These are phyloP conservation scores for Cladophialophora bantiana DNA, from an alignment of 2,329 filamentous ascomycete species.

Conservation along the genomic window DNA sequence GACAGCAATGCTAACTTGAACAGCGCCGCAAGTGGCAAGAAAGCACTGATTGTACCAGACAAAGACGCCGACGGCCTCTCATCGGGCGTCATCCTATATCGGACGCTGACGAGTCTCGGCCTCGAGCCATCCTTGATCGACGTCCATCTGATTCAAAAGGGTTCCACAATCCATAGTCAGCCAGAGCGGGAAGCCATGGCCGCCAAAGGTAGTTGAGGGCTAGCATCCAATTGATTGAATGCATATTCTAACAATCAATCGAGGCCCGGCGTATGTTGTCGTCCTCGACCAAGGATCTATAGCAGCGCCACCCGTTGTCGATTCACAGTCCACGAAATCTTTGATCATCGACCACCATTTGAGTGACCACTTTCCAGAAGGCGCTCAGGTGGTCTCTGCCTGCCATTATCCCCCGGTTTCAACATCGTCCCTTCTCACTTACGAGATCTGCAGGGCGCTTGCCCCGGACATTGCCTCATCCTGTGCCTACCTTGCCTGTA, in stretches of 20 bases:
- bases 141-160: slow-evolving; percentile 67
- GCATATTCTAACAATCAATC: not conserved
- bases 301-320: slow-evolving; percentile 61
- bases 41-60: slow-evolving; percentile 69
- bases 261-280: slow-evolving; percentile 64
- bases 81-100: slow-evolving; percentile 68
- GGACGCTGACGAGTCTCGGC: slow-evolving; percentile 66
- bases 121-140: slow-evolving; percentile 61
- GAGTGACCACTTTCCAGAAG: slow-evolving; percentile 65
- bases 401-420: slow-evolving; percentile 70
- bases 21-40: slow-evolving; percentile 60
- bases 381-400: slow-evolving; percentile 64
- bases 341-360: slow-evolving; percentile 72
- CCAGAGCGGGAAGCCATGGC: slow-evolving; percentile 61
- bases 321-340: slow-evolving; percentile 55
- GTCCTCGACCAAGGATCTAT: slow-evolving; percentile 71
- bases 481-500: slow-evolving; percentile 68
- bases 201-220: slow-evolving; percentile 40
- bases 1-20: slow-evolving; percentile 15
- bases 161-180: slow-evolving; percentile 64
- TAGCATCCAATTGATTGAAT: not conserved
- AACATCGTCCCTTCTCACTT: slow-evolving; percentile 69
- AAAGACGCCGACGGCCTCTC: slow-evolving; percentile 73
- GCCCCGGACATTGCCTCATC: slow-evolving; percentile 57
- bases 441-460: slow-evolving; percentile 66